Evolutionary conservation across 1,284 basidiomycete species (phyloP), one percentile per base, ranked within the genome.

Genomic region (Volvariella surrecta): DNA sequence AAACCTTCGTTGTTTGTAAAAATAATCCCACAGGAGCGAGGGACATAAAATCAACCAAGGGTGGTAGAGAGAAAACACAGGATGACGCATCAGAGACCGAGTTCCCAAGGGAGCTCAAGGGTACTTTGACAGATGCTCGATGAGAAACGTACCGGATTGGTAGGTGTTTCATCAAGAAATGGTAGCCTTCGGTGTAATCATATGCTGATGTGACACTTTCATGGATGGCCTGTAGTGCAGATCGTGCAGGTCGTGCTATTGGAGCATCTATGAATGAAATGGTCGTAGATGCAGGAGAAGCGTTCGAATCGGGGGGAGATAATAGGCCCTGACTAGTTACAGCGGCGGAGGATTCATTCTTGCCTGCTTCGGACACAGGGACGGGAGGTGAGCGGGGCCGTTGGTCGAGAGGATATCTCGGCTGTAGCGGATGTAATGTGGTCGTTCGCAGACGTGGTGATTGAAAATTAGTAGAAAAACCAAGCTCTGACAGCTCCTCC

Each of bases 121-220:
- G 43, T 48, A 55, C 52, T 55, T 49, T 52, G n/a, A n/a, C n/a
- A 54, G 49, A 55, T 49, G 30, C 49, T 55, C 49, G 54, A 57
- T 56, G 58, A 57, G 44, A 57, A 51, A 79, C 79, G 61, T 61
- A 92, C 88, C 89, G 78, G 53, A 75, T 77, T 39, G 84, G 84
- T 43, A 96, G 70, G 61, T 91, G 87, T 64, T 90, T 88, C 88
- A 96, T 95, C 54, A 96, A 69, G 59, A 87, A 87, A 60, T 95
- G 93, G 60, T 95, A 96, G 16, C 90, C 89, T 64, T 94, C 84
- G 11, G 89, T 93, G 57, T 95, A 95, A 58, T 92, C 89, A 58
- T 90, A 93, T 8, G 88, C 82, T 55, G 76, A 73, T n/a, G 79
- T 84, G 30, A 93, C 77, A 43, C 73, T 74, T 52, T 78, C 71